Conservation (phyloP, 495 filamentous ascomycete species). For the Schizothecium vesticola region DNA sequence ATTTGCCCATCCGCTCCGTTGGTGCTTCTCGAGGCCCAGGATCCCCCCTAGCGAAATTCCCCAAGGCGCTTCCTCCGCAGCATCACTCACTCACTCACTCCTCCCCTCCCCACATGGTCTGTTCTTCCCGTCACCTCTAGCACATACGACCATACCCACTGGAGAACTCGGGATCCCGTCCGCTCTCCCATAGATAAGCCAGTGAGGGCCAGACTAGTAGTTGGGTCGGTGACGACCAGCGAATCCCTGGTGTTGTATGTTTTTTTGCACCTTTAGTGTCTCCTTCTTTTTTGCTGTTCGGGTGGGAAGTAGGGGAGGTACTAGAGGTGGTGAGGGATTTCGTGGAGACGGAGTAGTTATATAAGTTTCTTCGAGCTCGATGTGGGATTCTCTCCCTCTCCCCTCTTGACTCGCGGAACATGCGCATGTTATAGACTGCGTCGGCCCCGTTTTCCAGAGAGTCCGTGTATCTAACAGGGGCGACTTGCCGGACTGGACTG, state of each 20-base stretch:
- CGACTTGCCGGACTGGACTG: too few relatives aligned
- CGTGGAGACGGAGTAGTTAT: too few relatives aligned
- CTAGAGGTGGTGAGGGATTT: too few relatives aligned
- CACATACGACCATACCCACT: conserved; percentile 43
- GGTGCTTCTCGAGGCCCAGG: background rate
- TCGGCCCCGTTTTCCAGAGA: too few relatives aligned
- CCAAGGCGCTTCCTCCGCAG: background rate
- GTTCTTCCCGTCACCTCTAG: background rate
- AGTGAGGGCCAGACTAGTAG: conserved; percentile 35
- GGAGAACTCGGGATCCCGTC: conserved; percentile 47
- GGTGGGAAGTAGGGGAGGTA: too few relatives aligned
- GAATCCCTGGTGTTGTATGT: conserved; percentile 25
- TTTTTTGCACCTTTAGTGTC: background rate
- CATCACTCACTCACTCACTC: background rate
- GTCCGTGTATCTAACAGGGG: too few relatives aligned
- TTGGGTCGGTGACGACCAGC: conserved; percentile 44
- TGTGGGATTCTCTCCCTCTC: background rate
- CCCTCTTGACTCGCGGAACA: too few relatives aligned
- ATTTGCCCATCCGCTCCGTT: too few relatives aligned
- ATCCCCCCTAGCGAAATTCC: background rate
- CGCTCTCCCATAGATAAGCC: conserved; percentile 46
- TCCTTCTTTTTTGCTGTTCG: background rate
- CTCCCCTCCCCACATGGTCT: background rate
- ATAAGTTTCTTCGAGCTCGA: too few relatives aligned
- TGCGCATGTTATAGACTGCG: too few relatives aligned